Conservation (phyloP, 768 basidiomycete species). For the Podaxis mareebaensis region DNA sequence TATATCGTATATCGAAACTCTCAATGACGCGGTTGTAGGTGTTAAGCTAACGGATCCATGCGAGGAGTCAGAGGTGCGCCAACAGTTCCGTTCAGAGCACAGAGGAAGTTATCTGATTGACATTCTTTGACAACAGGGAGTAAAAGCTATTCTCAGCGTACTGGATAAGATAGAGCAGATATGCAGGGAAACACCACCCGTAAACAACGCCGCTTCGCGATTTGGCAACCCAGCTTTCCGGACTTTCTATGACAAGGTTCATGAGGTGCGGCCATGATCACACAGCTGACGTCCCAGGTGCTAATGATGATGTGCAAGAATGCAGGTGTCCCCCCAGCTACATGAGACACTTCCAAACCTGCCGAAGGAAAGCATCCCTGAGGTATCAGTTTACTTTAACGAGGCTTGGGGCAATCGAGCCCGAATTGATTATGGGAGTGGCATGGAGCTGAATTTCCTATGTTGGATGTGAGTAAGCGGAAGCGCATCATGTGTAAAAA, state of each 20-base stretch:
- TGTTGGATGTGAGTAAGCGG: slow-evolving; percentile 83
- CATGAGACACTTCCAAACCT: slow-evolving; percentile 62
- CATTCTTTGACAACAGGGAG: slow-evolving; percentile 46
- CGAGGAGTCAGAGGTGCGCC: slow-evolving; percentile 57
- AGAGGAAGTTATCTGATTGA: slow-evolving; percentile 1
- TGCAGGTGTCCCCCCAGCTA: slow-evolving; percentile 53
- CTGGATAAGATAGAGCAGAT: slow-evolving; percentile 68
- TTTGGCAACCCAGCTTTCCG: slow-evolving; percentile 98
- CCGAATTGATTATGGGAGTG: slow-evolving; percentile 98
- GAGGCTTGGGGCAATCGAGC: slow-evolving; percentile 92
- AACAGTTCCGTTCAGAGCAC: slow-evolving; percentile 5
- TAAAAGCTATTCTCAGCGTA: slow-evolving; percentile 59
- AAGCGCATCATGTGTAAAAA: not conserved
- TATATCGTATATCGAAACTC: slow-evolving; percentile 64
- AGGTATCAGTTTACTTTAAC: slow-evolving; percentile 78
- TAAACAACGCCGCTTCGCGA: slow-evolving; percentile 86
- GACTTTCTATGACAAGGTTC: slow-evolving; percentile 83
- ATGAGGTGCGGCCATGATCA: slow-evolving; percentile 45
- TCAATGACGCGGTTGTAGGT: slow-evolving; percentile 77
- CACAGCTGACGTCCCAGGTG: not conserved
- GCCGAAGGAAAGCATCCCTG: slow-evolving; percentile 56
- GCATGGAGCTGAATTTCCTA: slow-evolving; percentile 97
- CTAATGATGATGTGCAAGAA: slow-evolving; percentile 4
- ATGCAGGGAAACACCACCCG: slow-evolving; percentile 74
- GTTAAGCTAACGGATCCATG: slow-evolving; percentile 73